Percentiles rank a stretch among this genome's conserved stretches.
These are phyloP conservation scores for Diaporthe caulivora DNA, from an alignment of 2,329 filamentous ascomycete species.

Conservation along the genomic window DNA sequence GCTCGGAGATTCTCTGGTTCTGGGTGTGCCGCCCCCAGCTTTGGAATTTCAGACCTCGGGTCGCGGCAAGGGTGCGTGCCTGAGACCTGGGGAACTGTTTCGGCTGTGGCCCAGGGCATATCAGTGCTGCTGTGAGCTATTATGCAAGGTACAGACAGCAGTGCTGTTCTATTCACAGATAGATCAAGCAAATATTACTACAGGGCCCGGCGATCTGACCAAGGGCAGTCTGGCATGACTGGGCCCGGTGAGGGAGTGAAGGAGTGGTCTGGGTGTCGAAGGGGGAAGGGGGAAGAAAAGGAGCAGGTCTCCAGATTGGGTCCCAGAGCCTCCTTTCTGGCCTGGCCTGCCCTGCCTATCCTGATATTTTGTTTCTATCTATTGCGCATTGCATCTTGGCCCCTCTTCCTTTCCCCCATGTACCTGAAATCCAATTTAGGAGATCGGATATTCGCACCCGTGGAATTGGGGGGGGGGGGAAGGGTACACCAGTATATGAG, in stretches of 20 bases:
- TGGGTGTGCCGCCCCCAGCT: neutral
- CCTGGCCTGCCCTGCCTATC: conserved; percentile 15
- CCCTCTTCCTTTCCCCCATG: neutral
- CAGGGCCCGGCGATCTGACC: neutral
- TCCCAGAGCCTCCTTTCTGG: conserved; percentile 24
- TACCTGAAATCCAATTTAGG: neutral
- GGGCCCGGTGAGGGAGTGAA: neutral
- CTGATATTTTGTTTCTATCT: conserved; percentile 29
- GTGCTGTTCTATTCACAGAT: neutral
- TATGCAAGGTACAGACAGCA: neutral
- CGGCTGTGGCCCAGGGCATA: conserved; percentile 6
- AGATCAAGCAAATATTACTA: neutral
- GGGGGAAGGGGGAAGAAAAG: neutral
- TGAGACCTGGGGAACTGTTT: conserved; percentile 31
- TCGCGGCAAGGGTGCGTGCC: conserved; percentile 20
- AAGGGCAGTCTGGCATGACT: neutral
- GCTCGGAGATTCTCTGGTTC: conserved; percentile 22
- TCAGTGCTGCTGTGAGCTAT: neutral
- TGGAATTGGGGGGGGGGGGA: too few species aligned
- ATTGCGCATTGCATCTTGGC: conserved; percentile 16
- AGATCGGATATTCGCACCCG: too few species aligned
- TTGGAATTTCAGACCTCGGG: conserved; percentile 22
- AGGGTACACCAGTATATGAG: too few species aligned
- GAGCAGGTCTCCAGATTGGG: conserved; percentile 30
- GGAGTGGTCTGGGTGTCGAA: conserved; percentile 4